Conservation (phyloP, 345 rosid genomes). For the Stellera chamaejasme region DNA sequence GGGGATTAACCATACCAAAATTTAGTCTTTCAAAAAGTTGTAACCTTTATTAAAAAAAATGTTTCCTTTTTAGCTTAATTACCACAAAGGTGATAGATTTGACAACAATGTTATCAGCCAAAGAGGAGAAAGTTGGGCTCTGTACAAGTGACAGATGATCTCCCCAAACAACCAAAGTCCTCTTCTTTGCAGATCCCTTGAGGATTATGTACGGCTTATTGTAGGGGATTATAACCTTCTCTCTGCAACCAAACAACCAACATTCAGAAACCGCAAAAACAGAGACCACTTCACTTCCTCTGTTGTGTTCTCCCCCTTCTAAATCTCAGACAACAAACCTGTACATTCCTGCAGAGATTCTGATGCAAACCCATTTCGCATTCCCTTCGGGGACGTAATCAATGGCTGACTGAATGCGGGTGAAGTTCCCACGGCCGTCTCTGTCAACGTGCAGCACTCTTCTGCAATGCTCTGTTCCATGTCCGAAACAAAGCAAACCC, state of each 20-base stretch:
- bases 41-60: background rate
- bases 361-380: constrained; percentile 40
- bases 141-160: constrained; percentile 33
- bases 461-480: background rate
- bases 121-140: constrained; percentile 59
- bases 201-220: constrained; percentile 60
- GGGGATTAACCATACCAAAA: background rate
- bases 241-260: constrained; percentile 25
- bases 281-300: background rate
- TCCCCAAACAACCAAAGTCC: constrained; percentile 56
- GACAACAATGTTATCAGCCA: constrained; percentile 52
- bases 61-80: background rate
- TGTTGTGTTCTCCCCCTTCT: too few species aligned
- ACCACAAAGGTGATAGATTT: constrained; percentile 49
- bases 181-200: constrained; percentile 44
- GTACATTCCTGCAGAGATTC: constrained; percentile 39
- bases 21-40: background rate
- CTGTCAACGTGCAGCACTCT: constrained; percentile 26
- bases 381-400: constrained; percentile 44
- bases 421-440: constrained; percentile 41
- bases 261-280: background rate
- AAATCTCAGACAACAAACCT: constrained; percentile 22
- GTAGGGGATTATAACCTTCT: constrained; percentile 57
- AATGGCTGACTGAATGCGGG: constrained; percentile 52
- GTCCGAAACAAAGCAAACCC: background rate